Conservation (phyloP, 208 protist genomes). For the Trypanosoma congolense region DNA sequence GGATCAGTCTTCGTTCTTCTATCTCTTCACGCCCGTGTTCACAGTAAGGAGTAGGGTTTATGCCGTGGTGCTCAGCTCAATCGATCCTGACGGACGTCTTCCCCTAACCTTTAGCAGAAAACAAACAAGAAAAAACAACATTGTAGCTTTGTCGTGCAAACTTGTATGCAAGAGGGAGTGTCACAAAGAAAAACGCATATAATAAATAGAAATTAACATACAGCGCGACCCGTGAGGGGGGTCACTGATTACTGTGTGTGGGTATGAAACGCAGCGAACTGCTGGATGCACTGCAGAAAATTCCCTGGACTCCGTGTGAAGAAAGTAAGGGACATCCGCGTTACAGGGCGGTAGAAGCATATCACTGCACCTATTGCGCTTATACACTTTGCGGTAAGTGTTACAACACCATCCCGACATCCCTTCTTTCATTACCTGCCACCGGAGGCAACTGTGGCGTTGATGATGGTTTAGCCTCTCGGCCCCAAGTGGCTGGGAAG, state of each 20-base stretch:
- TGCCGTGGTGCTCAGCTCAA: too few species aligned
- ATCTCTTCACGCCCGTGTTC: too few species aligned
- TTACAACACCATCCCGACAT: constrained; percentile 26
- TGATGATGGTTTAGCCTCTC: not conserved
- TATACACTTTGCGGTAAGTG: constrained; percentile 70
- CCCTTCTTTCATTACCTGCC: constrained; percentile 18
- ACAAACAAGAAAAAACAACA: too few species aligned
- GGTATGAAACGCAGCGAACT: constrained; percentile 20
- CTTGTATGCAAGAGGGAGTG: too few species aligned
- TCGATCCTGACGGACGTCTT: too few species aligned
- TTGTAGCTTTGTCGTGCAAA: too few species aligned
- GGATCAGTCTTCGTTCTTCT: too few species aligned
- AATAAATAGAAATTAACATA: too few species aligned
- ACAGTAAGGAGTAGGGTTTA: too few species aligned
- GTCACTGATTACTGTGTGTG: not conserved
- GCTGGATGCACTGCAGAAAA: constrained; percentile 12
- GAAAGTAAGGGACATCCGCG: constrained; percentile 40
- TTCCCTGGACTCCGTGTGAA: constrained; percentile 33
- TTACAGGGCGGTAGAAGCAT: constrained; percentile 57
- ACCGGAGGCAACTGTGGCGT: not conserved
- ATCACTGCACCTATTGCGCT: constrained; percentile 79
- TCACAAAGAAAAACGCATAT: too few species aligned
- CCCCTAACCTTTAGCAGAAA: too few species aligned
- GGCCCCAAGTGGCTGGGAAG: not conserved
- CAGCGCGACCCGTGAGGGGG: not conserved